Conservation (phyloP, 495 filamentous ascomycete genomes). For the Beverwykella pulmonaria region DNA sequence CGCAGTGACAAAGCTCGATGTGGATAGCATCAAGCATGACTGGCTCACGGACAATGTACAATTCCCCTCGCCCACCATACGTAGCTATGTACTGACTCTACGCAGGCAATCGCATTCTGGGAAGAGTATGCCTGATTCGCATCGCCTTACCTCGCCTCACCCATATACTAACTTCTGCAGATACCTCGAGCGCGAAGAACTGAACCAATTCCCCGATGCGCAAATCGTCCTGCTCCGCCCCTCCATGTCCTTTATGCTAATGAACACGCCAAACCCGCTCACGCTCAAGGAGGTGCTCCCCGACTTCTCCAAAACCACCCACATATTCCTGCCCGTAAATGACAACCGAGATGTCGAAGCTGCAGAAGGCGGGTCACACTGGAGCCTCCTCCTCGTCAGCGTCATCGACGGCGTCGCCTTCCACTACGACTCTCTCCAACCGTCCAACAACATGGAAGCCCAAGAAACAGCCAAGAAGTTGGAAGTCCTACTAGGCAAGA, state of each 20-base stretch:
- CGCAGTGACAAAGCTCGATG: constrained; percentile 78
- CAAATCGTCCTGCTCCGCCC: constrained; percentile 91
- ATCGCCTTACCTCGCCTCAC: neutral
- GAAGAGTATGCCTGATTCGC: constrained; percentile 70
- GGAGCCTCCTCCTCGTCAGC: constrained; percentile 89
- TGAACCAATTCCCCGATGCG: constrained; percentile 71
- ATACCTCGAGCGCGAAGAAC: constrained; percentile 86
- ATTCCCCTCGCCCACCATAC: neutral
- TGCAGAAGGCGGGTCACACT: constrained; percentile 89
- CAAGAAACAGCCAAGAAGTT: constrained; percentile 64
- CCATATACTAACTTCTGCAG: constrained; percentile 49
- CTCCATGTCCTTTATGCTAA: constrained; percentile 90
- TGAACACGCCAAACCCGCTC: constrained; percentile 75
- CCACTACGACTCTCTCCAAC: constrained; percentile 90
- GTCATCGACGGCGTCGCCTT: constrained; percentile 89
- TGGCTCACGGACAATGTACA: constrained; percentile 98
- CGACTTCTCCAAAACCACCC: constrained; percentile 77
- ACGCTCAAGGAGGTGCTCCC: constrained; percentile 75
- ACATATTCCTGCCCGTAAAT: constrained; percentile 97
- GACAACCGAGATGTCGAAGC: constrained; percentile 74
- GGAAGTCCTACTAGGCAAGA: constrained; percentile 61
- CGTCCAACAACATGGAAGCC: constrained; percentile 75
- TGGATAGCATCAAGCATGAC: constrained; percentile 83
- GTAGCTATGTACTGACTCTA: constrained; percentile 21
- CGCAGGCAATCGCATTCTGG: constrained; percentile 90